These are phyloP conservation scores for Leccinum laetum DNA, from an alignment of 1,284 basidiomycete genomes.

Conservation along the genomic window DNA sequence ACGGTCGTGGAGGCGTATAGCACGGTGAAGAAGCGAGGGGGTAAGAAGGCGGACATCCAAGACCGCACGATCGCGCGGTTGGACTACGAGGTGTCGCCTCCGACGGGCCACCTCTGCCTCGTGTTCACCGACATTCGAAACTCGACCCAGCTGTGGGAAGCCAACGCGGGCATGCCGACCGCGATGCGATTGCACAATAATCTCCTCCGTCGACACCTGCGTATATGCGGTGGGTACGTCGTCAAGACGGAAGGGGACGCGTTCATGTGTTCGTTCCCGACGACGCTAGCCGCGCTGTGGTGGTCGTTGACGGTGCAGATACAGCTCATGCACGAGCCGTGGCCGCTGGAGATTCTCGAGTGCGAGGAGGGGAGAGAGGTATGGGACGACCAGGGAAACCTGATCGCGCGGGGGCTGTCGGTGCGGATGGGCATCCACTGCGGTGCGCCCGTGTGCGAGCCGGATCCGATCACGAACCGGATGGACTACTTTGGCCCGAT, in stretches of 20 bases:
- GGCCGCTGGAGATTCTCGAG: constrained; percentile 95
- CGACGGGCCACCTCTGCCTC: constrained; percentile 87
- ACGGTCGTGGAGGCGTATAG: constrained; percentile 42
- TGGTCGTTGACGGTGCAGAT: constrained; percentile 86
- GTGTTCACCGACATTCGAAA: constrained; percentile 99
- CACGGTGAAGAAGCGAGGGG: constrained; percentile 37
- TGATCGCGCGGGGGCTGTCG: constrained; percentile 88
- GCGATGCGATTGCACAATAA: too few species aligned
- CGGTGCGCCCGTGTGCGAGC: constrained; percentile 89
- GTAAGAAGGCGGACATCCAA: constrained; percentile 46
- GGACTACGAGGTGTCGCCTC: constrained; percentile 84
- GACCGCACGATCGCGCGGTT: constrained; percentile 62
- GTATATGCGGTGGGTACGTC: constrained; percentile 96
- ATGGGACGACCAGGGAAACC: constrained; percentile 64
- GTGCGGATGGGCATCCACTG: constrained; percentile 99
- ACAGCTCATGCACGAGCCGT: constrained; percentile 82
- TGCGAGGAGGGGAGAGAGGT: constrained; percentile 84
- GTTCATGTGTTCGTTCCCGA: constrained; percentile 97
- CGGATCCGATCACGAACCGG: constrained; percentile 90
- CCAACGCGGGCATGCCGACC: constrained; percentile 94
- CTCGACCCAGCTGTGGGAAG: constrained; percentile 83
- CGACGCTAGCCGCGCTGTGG: constrained; percentile 82
- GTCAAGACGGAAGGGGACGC: constrained; percentile 99
- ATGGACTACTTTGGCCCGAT: constrained; percentile 99
- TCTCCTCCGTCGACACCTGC: constrained; percentile 85